Base-by-base conservation (phyloP, 768 basidiomycete species). In the Mycena capillaripes region DNA sequence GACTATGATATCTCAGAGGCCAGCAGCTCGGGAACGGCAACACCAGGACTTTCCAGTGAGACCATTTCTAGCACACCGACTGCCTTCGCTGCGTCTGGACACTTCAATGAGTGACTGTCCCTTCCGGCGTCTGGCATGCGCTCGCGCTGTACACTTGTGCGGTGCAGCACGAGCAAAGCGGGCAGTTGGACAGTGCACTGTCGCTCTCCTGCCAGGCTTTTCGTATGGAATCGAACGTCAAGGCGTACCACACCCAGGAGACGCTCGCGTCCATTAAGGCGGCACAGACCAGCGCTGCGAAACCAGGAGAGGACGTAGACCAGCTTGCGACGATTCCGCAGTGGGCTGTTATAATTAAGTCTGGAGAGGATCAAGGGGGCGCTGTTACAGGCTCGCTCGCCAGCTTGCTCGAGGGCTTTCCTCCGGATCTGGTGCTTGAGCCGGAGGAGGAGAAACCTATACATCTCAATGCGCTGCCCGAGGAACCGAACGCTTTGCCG, bases 401-500 rank as follows among this genome's bases (percentile, higher is more conserved):
- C 23, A 81, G 75, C 19, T 71, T 94, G 50, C 69, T 94, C 40
- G 81, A 81, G 25, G 75, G 64, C 0, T 93, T 93, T 76, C 87
- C 89, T 2, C 63, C 76, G 2, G 75, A 84, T 21, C 80, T 92
- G 58, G 77, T 79, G 6, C 97, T 97, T 78, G 84, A 89, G 56
- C 92, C 93, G 0, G 92, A 94, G 77, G 87, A 92, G 60, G 94
- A 96, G 77, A 83, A 87, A 67, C 87, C 87, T 1, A 82, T 89
- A 0, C 86, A 88, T 16, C 76, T 98, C 21, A 86, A 86, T 53
- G 77, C 79, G 2, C 81, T 97, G 11, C 97, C 97, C 8, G 90
- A 93, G 40, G 97, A 98, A 79, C 77, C 42, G 96, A 97, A 79
- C 88, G 93, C 11, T 96, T 98, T 77, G 96, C 90, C 0, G 76